A percentile compares a stretch with the other conserved stretches of the same genome.
Conservation (phyloP, 306 rosid species). For the Inga leiocalycina region DNA sequence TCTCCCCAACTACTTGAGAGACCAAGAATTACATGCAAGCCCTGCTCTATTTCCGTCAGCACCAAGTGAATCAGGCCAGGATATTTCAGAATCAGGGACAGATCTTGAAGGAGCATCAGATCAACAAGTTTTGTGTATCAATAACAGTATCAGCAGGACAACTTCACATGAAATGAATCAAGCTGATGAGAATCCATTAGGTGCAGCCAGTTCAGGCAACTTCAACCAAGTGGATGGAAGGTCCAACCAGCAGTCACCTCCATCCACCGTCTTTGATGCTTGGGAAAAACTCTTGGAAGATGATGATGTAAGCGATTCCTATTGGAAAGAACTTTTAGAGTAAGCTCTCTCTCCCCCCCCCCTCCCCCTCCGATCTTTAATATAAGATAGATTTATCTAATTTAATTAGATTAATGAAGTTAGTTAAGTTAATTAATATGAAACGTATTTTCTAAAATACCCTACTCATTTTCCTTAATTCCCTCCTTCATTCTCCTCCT, state of each 20-base stretch:
- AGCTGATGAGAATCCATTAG: constrained; percentile 40
- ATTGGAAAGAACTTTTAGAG: constrained; percentile 86
- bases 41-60: constrained; percentile 35
- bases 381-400: too few relatives aligned
- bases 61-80: constrained; percentile 27
- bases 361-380: too few relatives aligned
- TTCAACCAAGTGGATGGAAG: constrained; percentile 45
- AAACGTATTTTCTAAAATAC: too few relatives aligned
- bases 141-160: not conserved
- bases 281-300: constrained; percentile 82
- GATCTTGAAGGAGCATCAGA: constrained; percentile 37
- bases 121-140: constrained; percentile 16
- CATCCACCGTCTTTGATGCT: constrained; percentile 53
- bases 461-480: too few relatives aligned
- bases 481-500: too few relatives aligned
- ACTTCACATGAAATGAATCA: constrained; percentile 9
- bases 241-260: constrained; percentile 30
- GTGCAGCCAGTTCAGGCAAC: constrained; percentile 25
- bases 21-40: constrained; percentile 35
- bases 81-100: constrained; percentile 38
- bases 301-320: constrained; percentile 59
- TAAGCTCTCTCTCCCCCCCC: constrained; percentile 25
- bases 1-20: constrained; percentile 20
- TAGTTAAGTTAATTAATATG: too few relatives aligned
- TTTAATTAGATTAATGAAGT: too few relatives aligned